A percentile compares a stretch with the other conserved stretches of the same genome.
These are phyloP conservation scores for Yamadazyma sp. DNA, from an alignment of 1,139 yeast species.

Conservation along the genomic window DNA sequence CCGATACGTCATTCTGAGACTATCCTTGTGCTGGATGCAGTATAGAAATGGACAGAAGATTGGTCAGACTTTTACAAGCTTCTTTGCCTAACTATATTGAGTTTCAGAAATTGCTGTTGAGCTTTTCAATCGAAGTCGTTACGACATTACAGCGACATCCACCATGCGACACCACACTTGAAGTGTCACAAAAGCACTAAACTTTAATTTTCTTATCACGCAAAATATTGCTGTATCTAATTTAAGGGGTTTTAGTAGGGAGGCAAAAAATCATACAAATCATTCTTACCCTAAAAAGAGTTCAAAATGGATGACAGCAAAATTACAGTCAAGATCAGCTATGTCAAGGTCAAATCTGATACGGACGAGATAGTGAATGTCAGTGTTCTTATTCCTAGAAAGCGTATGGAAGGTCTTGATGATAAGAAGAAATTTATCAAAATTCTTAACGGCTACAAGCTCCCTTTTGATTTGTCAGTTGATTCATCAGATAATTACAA, in stretches of 20 bases:
- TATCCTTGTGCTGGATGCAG: background rate
- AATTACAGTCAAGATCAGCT: slow-evolving; percentile 13
- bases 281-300: background rate
- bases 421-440: slow-evolving; percentile 11
- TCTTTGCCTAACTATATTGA: background rate
- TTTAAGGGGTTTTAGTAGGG: slow-evolving; percentile 1
- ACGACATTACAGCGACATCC: background rate
- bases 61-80: background rate
- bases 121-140: background rate
- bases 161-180: background rate
- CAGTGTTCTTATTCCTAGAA: slow-evolving; percentile 9
- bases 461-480: slow-evolving; percentile 11
- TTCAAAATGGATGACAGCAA: slow-evolving; percentile 1
- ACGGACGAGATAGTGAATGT: slow-evolving; percentile 8
- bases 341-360: slow-evolving; percentile 10
- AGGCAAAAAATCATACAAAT: slow-evolving; percentile 1
- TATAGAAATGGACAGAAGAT: background rate
- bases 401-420: slow-evolving; percentile 4
- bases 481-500: background rate
- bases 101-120: background rate
- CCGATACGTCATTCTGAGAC: slow-evolving; percentile 5
- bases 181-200: background rate
- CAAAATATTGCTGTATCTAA: background rate
- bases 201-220: background rate
- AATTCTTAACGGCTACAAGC: slow-evolving; percentile 6